Conservation (phyloP, 306 rosid species). For the Trifolium fragiferum region DNA sequence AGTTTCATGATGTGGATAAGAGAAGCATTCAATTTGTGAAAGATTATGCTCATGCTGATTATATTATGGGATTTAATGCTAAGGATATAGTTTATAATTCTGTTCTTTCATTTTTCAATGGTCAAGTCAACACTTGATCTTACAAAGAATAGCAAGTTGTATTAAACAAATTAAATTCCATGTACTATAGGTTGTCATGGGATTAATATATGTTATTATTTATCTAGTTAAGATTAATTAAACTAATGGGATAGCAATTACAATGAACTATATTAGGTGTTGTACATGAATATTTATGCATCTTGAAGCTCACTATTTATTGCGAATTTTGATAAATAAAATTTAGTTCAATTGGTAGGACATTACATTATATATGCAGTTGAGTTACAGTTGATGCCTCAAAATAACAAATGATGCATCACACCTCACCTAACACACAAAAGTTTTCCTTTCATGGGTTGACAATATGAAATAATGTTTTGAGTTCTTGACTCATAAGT, state of each 20-base stretch:
- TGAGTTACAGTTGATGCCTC: too few relatives aligned
- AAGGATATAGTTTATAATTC: slow-evolving; percentile 66
- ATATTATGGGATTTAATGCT: slow-evolving; percentile 74
- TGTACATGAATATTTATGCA: not conserved
- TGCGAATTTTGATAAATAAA: not conserved
- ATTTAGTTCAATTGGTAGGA: too few relatives aligned
- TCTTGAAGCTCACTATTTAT: not conserved
- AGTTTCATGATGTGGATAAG: slow-evolving; percentile 69
- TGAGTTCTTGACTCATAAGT: slow-evolving; percentile 21
- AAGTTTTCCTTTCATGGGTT: not conserved
- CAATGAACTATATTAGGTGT: not conserved
- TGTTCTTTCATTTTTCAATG: slow-evolving; percentile 61
- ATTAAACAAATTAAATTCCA: slow-evolving; percentile 2
- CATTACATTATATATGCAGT: too few relatives aligned
- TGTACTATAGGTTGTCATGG: slow-evolving; percentile 13
- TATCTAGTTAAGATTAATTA: not conserved
- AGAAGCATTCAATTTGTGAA: slow-evolving; percentile 59
- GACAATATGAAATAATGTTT: not conserved
- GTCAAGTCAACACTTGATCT: slow-evolving; percentile 44
- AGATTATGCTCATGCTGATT: slow-evolving; percentile 81
- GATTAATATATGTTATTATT: slow-evolving; percentile 22
- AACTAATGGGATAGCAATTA: slow-evolving; percentile 21
- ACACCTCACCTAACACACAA: too few relatives aligned
- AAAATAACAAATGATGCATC: too few relatives aligned
- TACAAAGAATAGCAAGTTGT: slow-evolving; percentile 16